A percentile compares a stretch with the other conserved stretches of the same genome.
Conservation (phyloP, 2,329 filamentous ascomycete genomes). For the Emergomyces pasteurianus region DNA sequence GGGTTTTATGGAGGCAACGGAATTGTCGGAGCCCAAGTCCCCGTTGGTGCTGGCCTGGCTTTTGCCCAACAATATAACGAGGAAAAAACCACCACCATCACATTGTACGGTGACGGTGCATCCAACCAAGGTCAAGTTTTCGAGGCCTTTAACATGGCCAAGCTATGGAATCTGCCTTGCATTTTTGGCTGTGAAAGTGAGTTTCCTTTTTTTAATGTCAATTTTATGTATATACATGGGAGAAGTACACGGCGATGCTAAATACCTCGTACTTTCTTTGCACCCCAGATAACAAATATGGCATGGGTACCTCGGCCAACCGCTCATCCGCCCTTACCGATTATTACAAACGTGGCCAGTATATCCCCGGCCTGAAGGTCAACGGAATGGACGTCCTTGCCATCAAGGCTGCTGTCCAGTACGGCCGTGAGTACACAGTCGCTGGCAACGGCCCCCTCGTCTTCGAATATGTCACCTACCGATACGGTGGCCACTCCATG, state of each 20-base stretch:
- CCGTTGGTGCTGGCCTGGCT: constrained; percentile 88
- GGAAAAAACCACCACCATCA: constrained; percentile 73
- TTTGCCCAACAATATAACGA: constrained; percentile 93
- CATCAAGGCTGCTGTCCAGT: constrained; percentile 89
- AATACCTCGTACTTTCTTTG: not conserved
- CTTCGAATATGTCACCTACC: constrained; percentile 98
- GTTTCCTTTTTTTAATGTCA: constrained; percentile 26
- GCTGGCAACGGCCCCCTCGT: constrained; percentile 85
- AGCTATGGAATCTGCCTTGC: constrained; percentile 92
- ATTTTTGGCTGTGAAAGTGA: constrained; percentile 97
- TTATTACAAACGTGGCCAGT: constrained; percentile 99
- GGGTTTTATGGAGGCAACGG: constrained; percentile 98
- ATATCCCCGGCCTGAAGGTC: constrained; percentile 98
- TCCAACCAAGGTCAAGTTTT: constrained; percentile 99
- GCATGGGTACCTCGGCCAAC: constrained; percentile 94
- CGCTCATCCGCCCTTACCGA: constrained; percentile 93
- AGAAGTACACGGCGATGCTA: not conserved
- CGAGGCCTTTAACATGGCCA: constrained; percentile 99
- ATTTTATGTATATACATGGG: not conserved
- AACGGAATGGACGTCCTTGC: constrained; percentile 99
- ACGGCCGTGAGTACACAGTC: constrained; percentile 78
- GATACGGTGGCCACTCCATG: constrained; percentile 99
- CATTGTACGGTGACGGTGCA: constrained; percentile 95
- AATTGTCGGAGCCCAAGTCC: constrained; percentile 97
- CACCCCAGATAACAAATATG: constrained; percentile 94